A percentile compares a stretch with the other conserved stretches of the same genome.
Conservation (phyloP, 164 flowering plant genomes). For the Nymphaea colorata region DNA sequence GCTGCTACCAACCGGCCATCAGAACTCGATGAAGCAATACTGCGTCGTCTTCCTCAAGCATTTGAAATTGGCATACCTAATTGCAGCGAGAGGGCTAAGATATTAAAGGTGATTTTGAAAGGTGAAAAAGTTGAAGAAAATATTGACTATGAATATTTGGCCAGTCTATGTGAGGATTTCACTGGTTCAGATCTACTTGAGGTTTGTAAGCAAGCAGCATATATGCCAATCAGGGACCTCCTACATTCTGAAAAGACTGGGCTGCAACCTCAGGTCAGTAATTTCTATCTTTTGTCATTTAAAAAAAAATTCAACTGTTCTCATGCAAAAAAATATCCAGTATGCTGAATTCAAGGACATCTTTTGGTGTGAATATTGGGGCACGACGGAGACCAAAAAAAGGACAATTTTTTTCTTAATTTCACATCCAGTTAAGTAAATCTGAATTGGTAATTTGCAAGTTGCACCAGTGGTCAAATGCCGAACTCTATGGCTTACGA, state of each 20-base stretch:
- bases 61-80: constrained; percentile 94
- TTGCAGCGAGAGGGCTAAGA: constrained; percentile 57
- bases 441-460: no score
- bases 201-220: constrained; percentile 94
- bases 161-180: constrained; percentile 71
- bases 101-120: constrained; percentile 73
- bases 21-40: constrained; percentile 98
- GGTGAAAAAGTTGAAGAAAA: constrained; percentile 63
- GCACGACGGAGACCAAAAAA: not conserved
- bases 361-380: not conserved
- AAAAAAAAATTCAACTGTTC: not conserved
- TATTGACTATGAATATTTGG: constrained; percentile 55
- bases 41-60: constrained; percentile 88
- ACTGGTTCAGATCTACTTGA: constrained; percentile 97
- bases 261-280: constrained; percentile 35
- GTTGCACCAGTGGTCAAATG: no score
- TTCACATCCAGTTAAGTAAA: no score
- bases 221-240: constrained; percentile 77
- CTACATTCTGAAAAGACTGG: constrained; percentile 67
- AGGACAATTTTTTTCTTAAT: not conserved
- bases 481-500: no score
- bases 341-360: not conserved
- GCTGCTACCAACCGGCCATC: constrained; percentile 98
- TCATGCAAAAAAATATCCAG: not conserved
- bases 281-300: constrained; percentile 21